Conservation (phyloP, 805 yeast species). For the Candida nonsorbophila region DNA sequence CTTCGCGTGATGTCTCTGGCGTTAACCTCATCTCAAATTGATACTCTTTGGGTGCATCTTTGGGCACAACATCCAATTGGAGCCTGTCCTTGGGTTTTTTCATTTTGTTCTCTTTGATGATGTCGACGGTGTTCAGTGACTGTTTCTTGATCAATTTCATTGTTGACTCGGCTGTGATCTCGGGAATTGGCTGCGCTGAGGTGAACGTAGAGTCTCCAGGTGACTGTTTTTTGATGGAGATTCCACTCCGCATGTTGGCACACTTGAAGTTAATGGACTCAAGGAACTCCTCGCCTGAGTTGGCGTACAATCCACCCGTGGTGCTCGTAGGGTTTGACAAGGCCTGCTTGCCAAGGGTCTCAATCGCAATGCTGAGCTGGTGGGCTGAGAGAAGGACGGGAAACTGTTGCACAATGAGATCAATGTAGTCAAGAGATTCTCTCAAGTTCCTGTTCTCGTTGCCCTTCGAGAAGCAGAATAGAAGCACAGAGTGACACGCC, state of each 20-base stretch:
- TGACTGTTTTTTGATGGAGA: slow-evolving; percentile 17
- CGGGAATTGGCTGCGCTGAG: slow-evolving; percentile 35
- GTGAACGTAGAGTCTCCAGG: slow-evolving; percentile 11
- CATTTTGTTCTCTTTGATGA: slow-evolving; percentile 22
- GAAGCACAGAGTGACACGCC: slow-evolving; percentile 57
- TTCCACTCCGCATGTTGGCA: slow-evolving; percentile 26
- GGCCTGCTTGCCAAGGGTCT: slow-evolving; percentile 44
- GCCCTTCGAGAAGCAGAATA: slow-evolving; percentile 28
- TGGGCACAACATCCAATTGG: slow-evolving; percentile 11
- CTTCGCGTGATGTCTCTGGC: slow-evolving; percentile 44
- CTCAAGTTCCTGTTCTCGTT: slow-evolving; percentile 11
- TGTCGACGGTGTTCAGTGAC: slow-evolving; percentile 11
- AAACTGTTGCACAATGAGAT: slow-evolving; percentile 47
- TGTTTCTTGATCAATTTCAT: slow-evolving; percentile 17
- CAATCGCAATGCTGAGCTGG: slow-evolving; percentile 56
- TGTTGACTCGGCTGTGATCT: slow-evolving; percentile 31
- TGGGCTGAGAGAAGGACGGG: slow-evolving; percentile 48
- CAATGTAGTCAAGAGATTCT: slow-evolving; percentile 35
- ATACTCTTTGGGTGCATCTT: slow-evolving; percentile 7
- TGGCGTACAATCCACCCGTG: slow-evolving; percentile 3
- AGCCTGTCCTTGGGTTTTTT: slow-evolving; percentile 27
- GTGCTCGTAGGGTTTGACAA: slow-evolving; percentile 19
- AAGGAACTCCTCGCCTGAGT: slow-evolving; percentile 31
- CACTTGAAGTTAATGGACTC: slow-evolving; percentile 39
- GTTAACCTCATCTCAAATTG: slow-evolving; percentile 17